Evolutionary conservation across 2,329 filamentous ascomycete genomes (phyloP).

Genomic region (Monosporascus sp.): DNA sequence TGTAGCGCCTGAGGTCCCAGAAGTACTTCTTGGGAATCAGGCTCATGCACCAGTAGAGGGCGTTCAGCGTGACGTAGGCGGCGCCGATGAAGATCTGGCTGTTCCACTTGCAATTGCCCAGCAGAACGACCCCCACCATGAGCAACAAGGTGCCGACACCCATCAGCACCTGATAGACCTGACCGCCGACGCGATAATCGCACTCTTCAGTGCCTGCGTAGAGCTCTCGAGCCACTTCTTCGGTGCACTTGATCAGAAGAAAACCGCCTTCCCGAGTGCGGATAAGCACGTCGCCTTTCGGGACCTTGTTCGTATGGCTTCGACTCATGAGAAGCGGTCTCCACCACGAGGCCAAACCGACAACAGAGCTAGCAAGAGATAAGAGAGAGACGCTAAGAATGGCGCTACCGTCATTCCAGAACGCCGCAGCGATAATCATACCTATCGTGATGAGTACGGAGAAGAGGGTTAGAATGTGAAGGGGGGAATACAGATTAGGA

Average conservation of each 20-base stretch:
- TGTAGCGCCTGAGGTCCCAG: conserved; percentile 54
- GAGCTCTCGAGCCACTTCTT: conserved; percentile 57
- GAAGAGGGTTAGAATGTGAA: conserved; percentile 47
- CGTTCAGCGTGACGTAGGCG: conserved; percentile 55
- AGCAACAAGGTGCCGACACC: conserved; percentile 53
- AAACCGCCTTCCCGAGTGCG: conserved; percentile 56
- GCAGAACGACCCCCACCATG: conserved; percentile 55
- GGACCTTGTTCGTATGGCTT: conserved; percentile 41
- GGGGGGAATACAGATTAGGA: conserved; percentile 41
- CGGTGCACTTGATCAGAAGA: conserved; percentile 50
- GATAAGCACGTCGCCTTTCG: conserved; percentile 55
- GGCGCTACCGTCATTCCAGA: conserved; percentile 44
- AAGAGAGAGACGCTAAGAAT: conserved; percentile 46
- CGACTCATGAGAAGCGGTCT: conserved; percentile 48
- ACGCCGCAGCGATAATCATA: conserved; percentile 38
- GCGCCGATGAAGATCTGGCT: conserved; percentile 54
- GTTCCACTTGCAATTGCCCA: conserved; percentile 58
- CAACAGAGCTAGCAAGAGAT: conserved; percentile 45
- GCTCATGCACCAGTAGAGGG: conserved; percentile 52
- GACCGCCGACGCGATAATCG: conserved; percentile 43
- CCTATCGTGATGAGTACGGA: conserved; percentile 44
- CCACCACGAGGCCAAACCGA: conserved; percentile 55
- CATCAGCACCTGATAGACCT: conserved; percentile 48
- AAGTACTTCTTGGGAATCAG: conserved; percentile 43
- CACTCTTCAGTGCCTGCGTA: conserved; percentile 58